These are phyloP conservation scores for Coemansia sp. DNA, from an alignment of 192 early-diverging fungal species.

Conservation along the genomic window DNA sequence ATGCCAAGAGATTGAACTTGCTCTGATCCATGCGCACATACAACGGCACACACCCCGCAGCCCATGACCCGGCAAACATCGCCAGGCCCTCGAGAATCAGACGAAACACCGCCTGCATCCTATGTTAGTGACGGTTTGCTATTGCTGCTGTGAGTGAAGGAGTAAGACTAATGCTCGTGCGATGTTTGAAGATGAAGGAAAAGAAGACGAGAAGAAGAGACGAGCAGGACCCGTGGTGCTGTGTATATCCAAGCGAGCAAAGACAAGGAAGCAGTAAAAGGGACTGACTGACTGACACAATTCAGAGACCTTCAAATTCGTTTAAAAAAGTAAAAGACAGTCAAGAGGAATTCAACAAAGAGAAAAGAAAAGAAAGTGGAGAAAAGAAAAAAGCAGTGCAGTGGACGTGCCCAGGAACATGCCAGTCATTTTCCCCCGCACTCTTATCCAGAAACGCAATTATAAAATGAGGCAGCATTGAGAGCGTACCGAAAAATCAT, in stretches of 20 bases:
- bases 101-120: slow-evolving; percentile 49
- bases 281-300: not conserved
- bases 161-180: not conserved
- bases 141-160: not conserved
- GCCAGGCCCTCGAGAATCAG: slow-evolving; percentile 57
- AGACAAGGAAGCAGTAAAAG: slow-evolving; percentile 15
- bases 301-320: not conserved
- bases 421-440: not conserved
- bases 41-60: slow-evolving; percentile 85
- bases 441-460: not conserved
- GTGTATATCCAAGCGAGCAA: not conserved
- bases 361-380: not conserved
- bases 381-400: not conserved
- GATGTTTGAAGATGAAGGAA: not conserved
- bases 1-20: slow-evolving; percentile 67
- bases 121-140: not conserved
- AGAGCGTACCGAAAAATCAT: slow-evolving; percentile 7
- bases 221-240: too few relatives aligned
- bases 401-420: not conserved
- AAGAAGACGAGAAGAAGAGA: slow-evolving; percentile 1
- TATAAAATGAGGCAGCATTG: slow-evolving; percentile 39
- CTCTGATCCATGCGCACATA: slow-evolving; percentile 76
- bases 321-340: not conserved
- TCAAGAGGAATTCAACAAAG: slow-evolving; percentile 12
- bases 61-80: slow-evolving; percentile 86